Evolutionary conservation across 2,329 filamentous ascomycete species (phyloP).

Genomic region (Fusarium papillatum): DNA sequence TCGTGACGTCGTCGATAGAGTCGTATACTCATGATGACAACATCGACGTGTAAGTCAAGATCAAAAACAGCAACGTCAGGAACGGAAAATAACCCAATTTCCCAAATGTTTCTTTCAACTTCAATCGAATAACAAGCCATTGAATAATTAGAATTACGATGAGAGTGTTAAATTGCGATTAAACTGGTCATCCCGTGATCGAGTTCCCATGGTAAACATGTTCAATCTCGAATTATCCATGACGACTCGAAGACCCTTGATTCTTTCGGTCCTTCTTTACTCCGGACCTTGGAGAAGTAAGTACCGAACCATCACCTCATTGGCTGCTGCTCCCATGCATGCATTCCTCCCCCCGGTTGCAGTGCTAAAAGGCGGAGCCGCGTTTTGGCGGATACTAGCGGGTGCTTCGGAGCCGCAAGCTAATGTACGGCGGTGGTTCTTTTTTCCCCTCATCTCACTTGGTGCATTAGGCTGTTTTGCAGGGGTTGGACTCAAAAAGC

Average conservation of each 20-base stretch:
- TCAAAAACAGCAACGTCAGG: slow-evolving; percentile 16
- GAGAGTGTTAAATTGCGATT: slow-evolving; percentile 15
- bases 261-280: slow-evolving; percentile 9
- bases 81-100: slow-evolving; percentile 13
- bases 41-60: slow-evolving; percentile 34
- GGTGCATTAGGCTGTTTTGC: slow-evolving; percentile 7
- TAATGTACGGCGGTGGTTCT: slow-evolving; percentile 5
- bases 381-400: slow-evolving; percentile 41
- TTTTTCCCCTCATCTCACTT: slow-evolving; percentile 35
- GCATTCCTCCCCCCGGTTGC: background rate
- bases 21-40: slow-evolving; percentile 41
- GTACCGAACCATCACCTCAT: slow-evolving; percentile 9
- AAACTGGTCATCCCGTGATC: slow-evolving; percentile 17
- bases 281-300: slow-evolving; percentile 12
- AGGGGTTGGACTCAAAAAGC: background rate
- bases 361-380: slow-evolving; percentile 42
- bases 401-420: slow-evolving; percentile 41
- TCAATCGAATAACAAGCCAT: background rate
- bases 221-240: slow-evolving; percentile 22
- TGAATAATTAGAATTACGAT: background rate
- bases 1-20: slow-evolving; percentile 38
- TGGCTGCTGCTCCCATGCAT: background rate
- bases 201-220: slow-evolving; percentile 2
- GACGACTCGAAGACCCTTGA: slow-evolving; percentile 22
- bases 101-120: background rate